Evolutionary conservation across 768 basidiomycete genomes (phyloP), one percentile per base, ranked within the genome.

Genomic region (Clitopilus hobsonii): DNA sequence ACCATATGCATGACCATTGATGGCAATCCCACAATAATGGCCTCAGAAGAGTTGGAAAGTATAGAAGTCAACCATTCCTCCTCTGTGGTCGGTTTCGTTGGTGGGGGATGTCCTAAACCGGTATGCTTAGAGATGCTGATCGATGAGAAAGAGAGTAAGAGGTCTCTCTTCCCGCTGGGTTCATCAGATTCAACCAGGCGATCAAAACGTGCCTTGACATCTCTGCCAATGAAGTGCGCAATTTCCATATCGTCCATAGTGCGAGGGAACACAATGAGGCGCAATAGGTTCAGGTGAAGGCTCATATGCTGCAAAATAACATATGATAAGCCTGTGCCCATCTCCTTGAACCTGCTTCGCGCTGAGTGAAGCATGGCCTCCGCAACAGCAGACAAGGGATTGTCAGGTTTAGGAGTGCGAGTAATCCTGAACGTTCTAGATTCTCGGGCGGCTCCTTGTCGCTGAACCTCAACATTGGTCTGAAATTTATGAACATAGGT

Each of bases 341-440:
- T 76, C 68, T 90, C 89, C 59, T 81, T 85, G 68, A 91, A 81
- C 20, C 84, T 81, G 38, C 74, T 83, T 38, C 84, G 80, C 24
- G 91, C 88, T 0, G 89, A 88, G 53, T 80, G 75, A 32, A 94
- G 68, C 83, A 93, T 89, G 26, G 91, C 89, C 58, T 89, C 84
- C 1, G 92, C 91, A n/a, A 94, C 90, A 11, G 88, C 83, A 1
- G 89, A 90, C 14, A 94, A 73, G 1, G 91, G 85, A 59, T 91
- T 92, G 51, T 86, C 86, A 6, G 88, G 88, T 62, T 82, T 86
- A 5, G 88, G 85, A 5, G 78, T 74, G n/a, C 81, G 81, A 13
- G 84, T 83, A n/a, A 80, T 77, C 22, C 87, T 77, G 76, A 90
- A 94, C 1, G 86, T 84, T 56, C 79, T 79, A 1, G 91, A 93